Conservation (phyloP, 2,329 filamentous ascomycete species). For the Coniochaeta prunicola region DNA sequence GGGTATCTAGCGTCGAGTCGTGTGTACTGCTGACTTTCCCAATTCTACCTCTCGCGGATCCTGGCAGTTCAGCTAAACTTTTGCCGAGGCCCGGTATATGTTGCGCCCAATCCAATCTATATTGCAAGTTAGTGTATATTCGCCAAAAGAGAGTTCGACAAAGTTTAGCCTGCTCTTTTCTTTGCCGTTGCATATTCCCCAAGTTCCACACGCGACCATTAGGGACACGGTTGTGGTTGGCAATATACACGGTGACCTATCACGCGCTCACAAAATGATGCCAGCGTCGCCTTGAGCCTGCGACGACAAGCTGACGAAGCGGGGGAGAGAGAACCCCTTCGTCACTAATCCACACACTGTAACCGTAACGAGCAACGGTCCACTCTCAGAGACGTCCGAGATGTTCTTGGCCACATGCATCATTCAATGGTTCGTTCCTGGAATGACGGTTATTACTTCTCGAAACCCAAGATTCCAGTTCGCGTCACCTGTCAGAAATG, state of each 20-base stretch:
- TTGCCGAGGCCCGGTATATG: conserved; percentile 1
- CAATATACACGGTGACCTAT: background rate
- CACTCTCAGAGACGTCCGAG: background rate
- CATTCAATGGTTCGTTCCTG: background rate
- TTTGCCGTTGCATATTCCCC: background rate
- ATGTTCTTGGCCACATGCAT: background rate
- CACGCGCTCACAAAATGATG: background rate
- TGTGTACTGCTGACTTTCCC: too few species aligned
- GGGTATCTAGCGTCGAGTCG: too few species aligned
- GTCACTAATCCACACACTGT: background rate
- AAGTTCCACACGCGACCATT: background rate
- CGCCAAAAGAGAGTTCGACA: background rate
- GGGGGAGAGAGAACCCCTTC: too few species aligned
- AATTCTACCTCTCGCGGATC: background rate
- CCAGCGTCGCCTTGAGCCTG: background rate
- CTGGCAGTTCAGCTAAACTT: background rate
- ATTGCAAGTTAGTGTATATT: background rate
- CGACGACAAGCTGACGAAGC: background rate
- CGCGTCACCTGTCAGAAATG: background rate
- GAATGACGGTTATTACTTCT: background rate
- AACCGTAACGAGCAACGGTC: background rate
- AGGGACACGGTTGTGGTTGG: background rate
- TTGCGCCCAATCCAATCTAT: background rate
- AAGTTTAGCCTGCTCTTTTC: background rate
- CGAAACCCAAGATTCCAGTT: background rate